Percentiles rank a stretch among this genome's conserved stretches.
These are phyloP conservation scores for Salix udensis DNA, from an alignment of 345 rosid genomes.

Conservation along the genomic window DNA sequence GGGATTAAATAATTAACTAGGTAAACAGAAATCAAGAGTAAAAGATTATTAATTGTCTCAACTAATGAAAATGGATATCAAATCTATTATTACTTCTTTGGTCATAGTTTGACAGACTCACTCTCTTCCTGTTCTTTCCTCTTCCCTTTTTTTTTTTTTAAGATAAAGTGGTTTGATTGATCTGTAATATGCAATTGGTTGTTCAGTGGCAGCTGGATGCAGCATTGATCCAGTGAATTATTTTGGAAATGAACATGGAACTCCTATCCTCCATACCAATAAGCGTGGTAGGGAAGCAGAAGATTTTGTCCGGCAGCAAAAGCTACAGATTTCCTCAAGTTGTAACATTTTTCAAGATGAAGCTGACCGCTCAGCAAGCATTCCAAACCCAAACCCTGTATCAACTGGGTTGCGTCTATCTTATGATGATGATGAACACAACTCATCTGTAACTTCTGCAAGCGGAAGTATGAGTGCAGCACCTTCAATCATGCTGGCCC, in stretches of 20 bases:
- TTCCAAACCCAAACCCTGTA: slow-evolving; percentile 53
- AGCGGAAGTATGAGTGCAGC: slow-evolving; percentile 61
- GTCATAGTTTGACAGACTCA: not conserved
- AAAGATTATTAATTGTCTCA: not conserved
- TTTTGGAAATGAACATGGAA: slow-evolving; percentile 52
- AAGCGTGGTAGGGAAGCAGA: slow-evolving; percentile 57
- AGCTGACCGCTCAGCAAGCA: slow-evolving; percentile 44
- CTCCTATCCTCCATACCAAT: slow-evolving; percentile 46
- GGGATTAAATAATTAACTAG: not conserved
- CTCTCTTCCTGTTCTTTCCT: not conserved
- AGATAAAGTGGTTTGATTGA: not conserved
- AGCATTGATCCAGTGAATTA: slow-evolving; percentile 59
- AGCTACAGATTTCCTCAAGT: slow-evolving; percentile 63
- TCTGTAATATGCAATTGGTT: slow-evolving; percentile 6
- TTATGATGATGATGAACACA: slow-evolving; percentile 70
- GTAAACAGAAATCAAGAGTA: not conserved
- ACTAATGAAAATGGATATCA: not conserved
- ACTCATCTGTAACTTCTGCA: slow-evolving; percentile 71
- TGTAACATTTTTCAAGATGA: slow-evolving; percentile 52
- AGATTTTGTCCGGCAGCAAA: slow-evolving; percentile 54
- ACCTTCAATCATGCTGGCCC: slow-evolving; percentile 53
- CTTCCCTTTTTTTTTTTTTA: not conserved
- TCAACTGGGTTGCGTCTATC: slow-evolving; percentile 86
- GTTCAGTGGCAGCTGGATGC: slow-evolving; percentile 54
- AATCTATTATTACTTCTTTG: not conserved